phyloP scores from a whole-genome alignment of 2,329 filamentous ascomycete species.

The Colletotrichum tropicicola region DNA sequence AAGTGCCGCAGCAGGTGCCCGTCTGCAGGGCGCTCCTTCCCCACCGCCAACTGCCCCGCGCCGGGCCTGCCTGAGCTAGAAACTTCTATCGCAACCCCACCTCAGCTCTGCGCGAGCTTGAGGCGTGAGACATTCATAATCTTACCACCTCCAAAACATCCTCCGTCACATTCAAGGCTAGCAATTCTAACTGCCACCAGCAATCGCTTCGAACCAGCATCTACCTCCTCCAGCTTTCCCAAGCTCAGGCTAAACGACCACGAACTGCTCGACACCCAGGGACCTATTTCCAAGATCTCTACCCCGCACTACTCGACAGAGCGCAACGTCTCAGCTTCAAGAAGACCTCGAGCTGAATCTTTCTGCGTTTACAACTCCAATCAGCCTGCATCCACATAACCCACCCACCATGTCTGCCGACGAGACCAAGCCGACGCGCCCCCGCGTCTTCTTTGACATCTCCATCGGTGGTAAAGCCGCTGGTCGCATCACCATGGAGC shows the following conservation, averaged over 20 bases:
- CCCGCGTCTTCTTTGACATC: slow-evolving; percentile 94
- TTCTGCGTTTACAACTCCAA: not conserved
- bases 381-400: not conserved
- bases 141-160: not conserved
- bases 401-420: slow-evolving; percentile 21
- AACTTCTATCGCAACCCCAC: slow-evolving; percentile 14
- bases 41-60: slow-evolving; percentile 8
- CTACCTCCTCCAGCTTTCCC: slow-evolving; percentile 5
- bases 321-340: slow-evolving; percentile 43
- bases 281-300: not conserved
- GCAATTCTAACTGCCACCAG: not conserved
- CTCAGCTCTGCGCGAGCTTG: slow-evolving; percentile 4
- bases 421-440: slow-evolving; percentile 61
- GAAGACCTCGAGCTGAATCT: too few relatives aligned
- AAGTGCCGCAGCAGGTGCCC: not conserved
- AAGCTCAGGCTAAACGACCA: slow-evolving; percentile 5
- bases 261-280: slow-evolving; percentile 1
- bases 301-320: slow-evolving; percentile 21
- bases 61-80: slow-evolving; percentile 8
- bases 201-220: not conserved
- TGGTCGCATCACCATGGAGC: slow-evolving; percentile 87
- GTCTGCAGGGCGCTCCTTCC: not conserved
- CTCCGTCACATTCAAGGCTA: not conserved
- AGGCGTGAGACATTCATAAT: not conserved
- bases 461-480: slow-evolving; percentile 77